Evolutionary conservation across 2,329 filamentous ascomycete genomes (phyloP).

Genomic region (Exophiala sideris): DNA sequence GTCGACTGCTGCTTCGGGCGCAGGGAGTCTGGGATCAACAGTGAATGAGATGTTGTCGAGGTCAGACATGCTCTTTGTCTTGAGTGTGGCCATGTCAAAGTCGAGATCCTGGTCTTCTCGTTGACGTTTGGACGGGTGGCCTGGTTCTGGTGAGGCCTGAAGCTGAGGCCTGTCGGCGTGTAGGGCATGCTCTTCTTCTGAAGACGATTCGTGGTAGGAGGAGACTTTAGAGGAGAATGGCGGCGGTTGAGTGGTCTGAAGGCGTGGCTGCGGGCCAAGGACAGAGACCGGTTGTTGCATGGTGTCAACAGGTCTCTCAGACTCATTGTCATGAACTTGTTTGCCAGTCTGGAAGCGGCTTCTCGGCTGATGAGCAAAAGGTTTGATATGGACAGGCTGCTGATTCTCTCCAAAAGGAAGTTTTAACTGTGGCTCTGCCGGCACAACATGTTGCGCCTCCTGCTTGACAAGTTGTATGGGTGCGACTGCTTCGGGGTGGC

Average conservation of each 20-base stretch:
- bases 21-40: constrained; percentile 34
- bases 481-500: background rate
- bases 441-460: background rate
- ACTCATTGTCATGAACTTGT: background rate
- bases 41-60: constrained; percentile 52
- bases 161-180: background rate
- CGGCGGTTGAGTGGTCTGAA: constrained; percentile 5
- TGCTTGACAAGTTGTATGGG: background rate
- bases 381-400: background rate
- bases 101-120: constrained; percentile 38
- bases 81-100: constrained; percentile 46
- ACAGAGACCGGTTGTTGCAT: too few species aligned
- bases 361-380: background rate
- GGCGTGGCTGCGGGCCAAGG: too few species aligned
- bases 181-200: constrained; percentile 21
- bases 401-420: too few species aligned
- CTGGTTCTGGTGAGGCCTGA: background rate
- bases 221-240: constrained; percentile 22
- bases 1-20: constrained; percentile 22
- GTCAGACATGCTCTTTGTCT: constrained; percentile 46
- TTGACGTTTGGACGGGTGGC: constrained; percentile 18
- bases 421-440: background rate
- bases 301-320: background rate
- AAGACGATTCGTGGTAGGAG: constrained; percentile 23
- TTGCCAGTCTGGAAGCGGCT: constrained; percentile 17